Evolutionary conservation across 331 rosid species (phyloP).

Genomic region (Arachis monticola): DNA sequence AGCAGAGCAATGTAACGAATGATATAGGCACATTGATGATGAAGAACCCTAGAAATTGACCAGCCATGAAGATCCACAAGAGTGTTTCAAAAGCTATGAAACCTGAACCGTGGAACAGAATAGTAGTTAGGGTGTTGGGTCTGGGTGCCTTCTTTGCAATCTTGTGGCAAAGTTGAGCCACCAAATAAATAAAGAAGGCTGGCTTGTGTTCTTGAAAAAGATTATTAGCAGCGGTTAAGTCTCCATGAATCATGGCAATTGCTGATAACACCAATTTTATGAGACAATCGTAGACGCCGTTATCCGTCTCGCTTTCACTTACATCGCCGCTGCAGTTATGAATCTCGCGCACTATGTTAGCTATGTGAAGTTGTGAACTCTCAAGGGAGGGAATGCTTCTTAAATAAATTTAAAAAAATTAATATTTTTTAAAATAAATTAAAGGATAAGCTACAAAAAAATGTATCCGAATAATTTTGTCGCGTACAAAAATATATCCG

Average conservation of each 20-base stretch:
- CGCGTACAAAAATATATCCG: fast-evolving
- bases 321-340: not conserved
- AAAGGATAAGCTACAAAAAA: no score
- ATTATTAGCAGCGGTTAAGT: not conserved
- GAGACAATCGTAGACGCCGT: not conserved
- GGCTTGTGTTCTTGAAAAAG: not conserved
- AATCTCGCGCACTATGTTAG: not conserved
- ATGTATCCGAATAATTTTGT: no score
- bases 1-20: not conserved
- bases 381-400: no score
- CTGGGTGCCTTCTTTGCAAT: not conserved
- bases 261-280: not conserved
- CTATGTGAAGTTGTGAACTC: not conserved
- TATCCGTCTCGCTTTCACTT: not conserved
- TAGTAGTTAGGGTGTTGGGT: not conserved
- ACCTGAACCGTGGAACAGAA: not conserved
- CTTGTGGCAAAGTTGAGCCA: not conserved
- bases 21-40: not conserved
- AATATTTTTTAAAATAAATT: no score
- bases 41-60: not conserved
- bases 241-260: not conserved
- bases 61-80: no score
- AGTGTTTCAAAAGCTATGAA: not conserved
- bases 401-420: no score
- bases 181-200: not conserved